Evolutionary conservation across 2,329 filamentous ascomycete genomes (phyloP).

Genomic region (Colletotrichum liaoningense): DNA sequence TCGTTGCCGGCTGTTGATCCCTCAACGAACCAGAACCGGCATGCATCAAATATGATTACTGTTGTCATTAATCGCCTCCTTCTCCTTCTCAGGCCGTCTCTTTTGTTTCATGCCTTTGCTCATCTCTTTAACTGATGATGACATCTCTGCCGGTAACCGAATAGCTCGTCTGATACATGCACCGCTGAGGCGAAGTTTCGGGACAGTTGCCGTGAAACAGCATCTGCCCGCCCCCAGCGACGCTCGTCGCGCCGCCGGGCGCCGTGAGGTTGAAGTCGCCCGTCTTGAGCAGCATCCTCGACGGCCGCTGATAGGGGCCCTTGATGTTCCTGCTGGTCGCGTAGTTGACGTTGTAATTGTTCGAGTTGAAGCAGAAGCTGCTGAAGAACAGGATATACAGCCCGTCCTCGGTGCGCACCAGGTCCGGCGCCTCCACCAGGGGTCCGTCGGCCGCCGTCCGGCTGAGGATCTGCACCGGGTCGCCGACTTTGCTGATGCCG

Average conservation of each 20-base stretch:
- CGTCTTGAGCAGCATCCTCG: constrained; percentile 47
- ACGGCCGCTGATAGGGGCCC: constrained; percentile 51
- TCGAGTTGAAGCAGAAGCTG: constrained; percentile 66
- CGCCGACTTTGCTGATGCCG: constrained; percentile 64
- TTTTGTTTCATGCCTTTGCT: not conserved
- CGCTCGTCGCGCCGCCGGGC: constrained; percentile 54
- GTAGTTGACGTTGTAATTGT: constrained; percentile 69
- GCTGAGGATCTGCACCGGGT: constrained; percentile 59
- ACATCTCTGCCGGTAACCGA: constrained; percentile 30
- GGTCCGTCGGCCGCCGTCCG: constrained; percentile 59
- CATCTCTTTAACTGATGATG: constrained; percentile 20
- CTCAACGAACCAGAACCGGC: not conserved
- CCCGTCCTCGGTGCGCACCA: constrained; percentile 58
- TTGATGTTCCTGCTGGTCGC: constrained; percentile 56
- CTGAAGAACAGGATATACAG: constrained; percentile 73
- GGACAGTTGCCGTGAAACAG: constrained; percentile 52
- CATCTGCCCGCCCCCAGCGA: constrained; percentile 42
- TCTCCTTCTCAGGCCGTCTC: not conserved
- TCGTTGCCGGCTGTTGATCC: not conserved
- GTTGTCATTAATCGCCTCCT: not conserved
- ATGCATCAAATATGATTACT: constrained; percentile 4
- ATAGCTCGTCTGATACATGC: constrained; percentile 47
- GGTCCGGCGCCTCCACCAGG: constrained; percentile 70
- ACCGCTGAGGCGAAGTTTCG: constrained; percentile 41
- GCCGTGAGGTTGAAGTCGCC: constrained; percentile 51